Evolutionary conservation across 2,329 filamentous ascomycete genomes (phyloP).

Genomic region (Colletotrichum brevisporum): DNA sequence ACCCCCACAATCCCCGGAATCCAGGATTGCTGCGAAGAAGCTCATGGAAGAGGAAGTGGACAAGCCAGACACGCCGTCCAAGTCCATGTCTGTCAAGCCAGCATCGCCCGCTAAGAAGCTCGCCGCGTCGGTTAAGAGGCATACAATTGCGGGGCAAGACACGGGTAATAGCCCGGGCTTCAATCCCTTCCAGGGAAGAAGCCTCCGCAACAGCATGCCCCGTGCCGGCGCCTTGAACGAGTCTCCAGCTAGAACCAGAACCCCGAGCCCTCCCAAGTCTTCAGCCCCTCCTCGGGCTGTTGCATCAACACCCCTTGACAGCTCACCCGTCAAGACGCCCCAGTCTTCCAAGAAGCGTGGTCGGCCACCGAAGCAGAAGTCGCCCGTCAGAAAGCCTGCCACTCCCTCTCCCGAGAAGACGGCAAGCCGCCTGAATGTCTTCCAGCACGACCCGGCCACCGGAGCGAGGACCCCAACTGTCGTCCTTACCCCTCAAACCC

Average conservation of each 20-base stretch:
- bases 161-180: slow-evolving; percentile 67
- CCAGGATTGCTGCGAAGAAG: slow-evolving; percentile 65
- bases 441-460: slow-evolving; percentile 66
- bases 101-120: slow-evolving; percentile 53
- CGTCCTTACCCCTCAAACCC: slow-evolving; percentile 72
- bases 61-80: slow-evolving; percentile 59
- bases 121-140: slow-evolving; percentile 46
- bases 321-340: slow-evolving; percentile 46
- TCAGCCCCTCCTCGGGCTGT: slow-evolving; percentile 21
- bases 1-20: slow-evolving; percentile 51
- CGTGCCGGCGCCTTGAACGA: slow-evolving; percentile 57
- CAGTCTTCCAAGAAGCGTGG: slow-evolving; percentile 37
- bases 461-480: slow-evolving; percentile 74
- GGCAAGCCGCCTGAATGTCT: slow-evolving; percentile 53
- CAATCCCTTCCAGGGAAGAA: slow-evolving; percentile 65
- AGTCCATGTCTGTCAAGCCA: slow-evolving; percentile 55
- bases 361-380: slow-evolving; percentile 31
- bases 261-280: slow-evolving; percentile 41
- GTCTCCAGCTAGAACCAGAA: slow-evolving; percentile 34
- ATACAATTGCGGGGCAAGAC: slow-evolving; percentile 41
- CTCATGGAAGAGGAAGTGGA: slow-evolving; percentile 72
- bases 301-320: slow-evolving; percentile 27
- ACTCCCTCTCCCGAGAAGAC: slow-evolving; percentile 50
- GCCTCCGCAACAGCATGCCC: slow-evolving; percentile 64
- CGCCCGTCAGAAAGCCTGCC: slow-evolving; percentile 45